phyloP scores from a whole-genome alignment of 192 early-diverging fungal genomes.

The Podila horticola region DNA sequence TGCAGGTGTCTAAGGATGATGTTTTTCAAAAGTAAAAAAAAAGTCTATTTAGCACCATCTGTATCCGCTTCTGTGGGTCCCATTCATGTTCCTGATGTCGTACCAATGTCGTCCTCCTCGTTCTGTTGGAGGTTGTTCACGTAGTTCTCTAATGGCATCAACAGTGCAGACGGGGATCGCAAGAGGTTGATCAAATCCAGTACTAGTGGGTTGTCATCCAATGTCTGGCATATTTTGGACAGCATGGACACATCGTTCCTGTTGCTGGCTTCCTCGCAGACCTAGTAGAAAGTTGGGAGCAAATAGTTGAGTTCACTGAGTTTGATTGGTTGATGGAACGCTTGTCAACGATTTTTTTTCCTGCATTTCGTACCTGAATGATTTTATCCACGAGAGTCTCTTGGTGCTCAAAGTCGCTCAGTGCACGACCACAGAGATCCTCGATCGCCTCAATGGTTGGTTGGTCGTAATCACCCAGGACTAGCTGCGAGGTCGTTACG shows the following conservation, averaged over 20 bases:
- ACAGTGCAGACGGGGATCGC: conserved; percentile 23
- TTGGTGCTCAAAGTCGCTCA: conserved; percentile 40
- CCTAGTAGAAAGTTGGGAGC: conserved; percentile 1
- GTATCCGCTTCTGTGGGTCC: background rate
- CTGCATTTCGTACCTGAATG: conserved; percentile 23
- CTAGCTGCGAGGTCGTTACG: background rate
- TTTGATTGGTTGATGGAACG: too few relatives aligned
- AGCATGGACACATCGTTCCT: conserved; percentile 29
- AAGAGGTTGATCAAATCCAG: conserved; percentile 32
- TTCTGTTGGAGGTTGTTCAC: conserved; percentile 46
- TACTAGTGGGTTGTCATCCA: conserved; percentile 45
- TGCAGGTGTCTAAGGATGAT: conserved; percentile 34
- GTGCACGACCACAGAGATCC: conserved; percentile 32
- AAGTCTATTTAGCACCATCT: background rate
- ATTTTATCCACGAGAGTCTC: conserved; percentile 34
- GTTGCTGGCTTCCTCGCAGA: conserved; percentile 25
- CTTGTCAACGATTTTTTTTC: background rate
- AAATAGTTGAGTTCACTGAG: too few relatives aligned
- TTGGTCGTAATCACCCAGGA: conserved; percentile 8
- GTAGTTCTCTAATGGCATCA: conserved; percentile 36
- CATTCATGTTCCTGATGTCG: background rate
- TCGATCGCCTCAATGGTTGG: conserved; percentile 18
- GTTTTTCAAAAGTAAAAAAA: too few relatives aligned
- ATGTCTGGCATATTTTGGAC: conserved; percentile 43
- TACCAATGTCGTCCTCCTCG: conserved; percentile 49